Base-by-base conservation (phyloP, 176 grass and related monocot species). In the Carex parvula region DNA sequence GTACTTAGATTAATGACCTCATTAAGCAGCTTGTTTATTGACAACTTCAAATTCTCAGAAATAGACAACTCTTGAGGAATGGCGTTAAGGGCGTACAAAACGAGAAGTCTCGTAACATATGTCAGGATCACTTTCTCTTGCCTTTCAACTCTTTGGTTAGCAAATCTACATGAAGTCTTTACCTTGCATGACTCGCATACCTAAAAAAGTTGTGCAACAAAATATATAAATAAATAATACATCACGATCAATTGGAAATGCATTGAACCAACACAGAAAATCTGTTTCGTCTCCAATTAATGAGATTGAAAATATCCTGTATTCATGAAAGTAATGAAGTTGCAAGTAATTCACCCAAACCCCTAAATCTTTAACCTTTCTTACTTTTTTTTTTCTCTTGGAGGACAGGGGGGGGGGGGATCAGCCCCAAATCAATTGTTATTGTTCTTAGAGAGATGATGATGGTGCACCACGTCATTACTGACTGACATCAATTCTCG, bases 1-100 rank as follows among this genome's bases (percentile, higher is more conserved):
- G 30, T 88, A 83, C 89, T 97, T 37, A 97, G 89, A 84, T 85
- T 93, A 84, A 97, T 74, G 76, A 87, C 85, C 81, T 97, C 94
- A 84, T 85, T 90, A n/a, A 97, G 71, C 37, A 97, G 84, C 82
- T 91, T 93, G 82, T 82, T 64, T 60, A 93, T 37, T 18, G 84
- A 91, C 60, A 82, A 87, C 85, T 88, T 93, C 52, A 97, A 66
- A 72, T 93, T 88, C 53, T 4, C 14, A 18, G 86, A 87, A 70
- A 88, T 13, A 48, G 69, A 80, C 10, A 90, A 79, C 64, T 88
- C 71, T 37, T 54, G 50, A 54, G 81, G 55, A 70, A 72, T 84
- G 30, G 89, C 70, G 81, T 93, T 91, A 56, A 97, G 66, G 16
- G 90, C 86, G 80, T 89, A 90, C 71, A 93, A 67, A 75, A 82